Conservation (phyloP, 2,329 filamentous ascomycete genomes). For the Alternaria sp. region DNA sequence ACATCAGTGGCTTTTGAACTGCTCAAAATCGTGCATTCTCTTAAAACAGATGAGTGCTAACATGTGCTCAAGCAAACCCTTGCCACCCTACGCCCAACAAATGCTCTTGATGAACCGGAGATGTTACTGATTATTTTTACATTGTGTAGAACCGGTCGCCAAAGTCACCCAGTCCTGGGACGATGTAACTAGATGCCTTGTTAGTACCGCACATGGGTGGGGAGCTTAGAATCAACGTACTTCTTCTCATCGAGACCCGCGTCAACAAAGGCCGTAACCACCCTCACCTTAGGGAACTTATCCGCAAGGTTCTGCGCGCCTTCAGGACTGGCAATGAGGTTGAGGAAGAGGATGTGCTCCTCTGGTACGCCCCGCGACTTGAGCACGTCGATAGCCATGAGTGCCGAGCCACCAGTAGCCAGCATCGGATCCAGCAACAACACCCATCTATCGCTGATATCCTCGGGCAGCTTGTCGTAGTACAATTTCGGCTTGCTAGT, state of each 20-base stretch:
- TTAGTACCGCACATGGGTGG: neutral
- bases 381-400: constrained; percentile 94
- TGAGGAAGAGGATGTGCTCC: constrained; percentile 93
- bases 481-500: constrained; percentile 91
- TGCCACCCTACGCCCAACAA: constrained; percentile 17
- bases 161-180: constrained; percentile 93
- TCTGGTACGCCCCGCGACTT: constrained; percentile 91
- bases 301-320: constrained; percentile 88
- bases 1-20: neutral
- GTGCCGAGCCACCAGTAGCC: constrained; percentile 93
- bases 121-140: constrained; percentile 55
- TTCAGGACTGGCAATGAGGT: constrained; percentile 95
- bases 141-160: constrained; percentile 96
- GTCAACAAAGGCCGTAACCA: constrained; percentile 96
- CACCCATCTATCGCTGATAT: constrained; percentile 93
- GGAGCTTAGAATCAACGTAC: constrained; percentile 62
- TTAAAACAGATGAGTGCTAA: constrained; percentile 12
- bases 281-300: constrained; percentile 85
- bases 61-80: constrained; percentile 15
- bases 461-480: constrained; percentile 95
- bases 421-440: constrained; percentile 98
- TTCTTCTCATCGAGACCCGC: constrained; percentile 97
- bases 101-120: constrained; percentile 17
- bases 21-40: neutral
- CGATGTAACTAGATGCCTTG: constrained; percentile 76